Evolutionary conservation across 2,329 filamentous ascomycete genomes (phyloP).

Genomic region (Verticillium isaacii): DNA sequence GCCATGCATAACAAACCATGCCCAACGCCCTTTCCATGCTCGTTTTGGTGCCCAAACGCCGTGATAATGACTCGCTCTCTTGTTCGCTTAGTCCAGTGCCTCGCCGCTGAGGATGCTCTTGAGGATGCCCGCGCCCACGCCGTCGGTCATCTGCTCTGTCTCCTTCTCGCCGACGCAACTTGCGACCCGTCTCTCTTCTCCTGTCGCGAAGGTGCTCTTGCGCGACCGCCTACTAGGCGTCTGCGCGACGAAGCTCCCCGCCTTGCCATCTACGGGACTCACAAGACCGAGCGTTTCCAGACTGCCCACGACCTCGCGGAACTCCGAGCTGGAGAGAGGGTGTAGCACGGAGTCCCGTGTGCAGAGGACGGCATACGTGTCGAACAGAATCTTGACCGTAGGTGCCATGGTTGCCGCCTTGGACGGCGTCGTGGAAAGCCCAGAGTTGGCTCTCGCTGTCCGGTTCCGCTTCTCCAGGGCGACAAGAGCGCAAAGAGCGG

Average conservation of each 20-base stretch:
- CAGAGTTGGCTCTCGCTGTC: slow-evolving; percentile 24
- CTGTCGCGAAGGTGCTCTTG: slow-evolving; percentile 46
- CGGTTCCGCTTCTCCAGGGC: slow-evolving; percentile 77
- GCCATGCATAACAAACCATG: not conserved
- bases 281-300: slow-evolving; percentile 84
- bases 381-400: slow-evolving; percentile 78
- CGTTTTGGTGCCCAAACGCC: not conserved
- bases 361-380: slow-evolving; percentile 78
- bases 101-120: slow-evolving; percentile 58
- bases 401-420: slow-evolving; percentile 62
- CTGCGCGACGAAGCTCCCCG: slow-evolving; percentile 59
- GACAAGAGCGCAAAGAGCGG: slow-evolving; percentile 81
- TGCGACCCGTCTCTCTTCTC: slow-evolving; percentile 72
- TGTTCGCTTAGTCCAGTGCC: slow-evolving; percentile 41
- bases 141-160: slow-evolving; percentile 65
- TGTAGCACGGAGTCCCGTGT: slow-evolving; percentile 84
- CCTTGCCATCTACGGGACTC: slow-evolving; percentile 64
- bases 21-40: not conserved
- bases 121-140: slow-evolving; percentile 56
- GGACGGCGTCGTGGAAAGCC: slow-evolving; percentile 47
- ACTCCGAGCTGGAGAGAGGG: slow-evolving; percentile 85
- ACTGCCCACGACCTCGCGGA: slow-evolving; percentile 85
- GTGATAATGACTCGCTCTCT: not conserved
- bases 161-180: slow-evolving; percentile 79
- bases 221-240: slow-evolving; percentile 69